A percentile compares a stretch with the other conserved stretches of the same genome.
phyloP scores from a whole-genome alignment of 305 asterid genomes.

The Fraxinus paxiana region DNA sequence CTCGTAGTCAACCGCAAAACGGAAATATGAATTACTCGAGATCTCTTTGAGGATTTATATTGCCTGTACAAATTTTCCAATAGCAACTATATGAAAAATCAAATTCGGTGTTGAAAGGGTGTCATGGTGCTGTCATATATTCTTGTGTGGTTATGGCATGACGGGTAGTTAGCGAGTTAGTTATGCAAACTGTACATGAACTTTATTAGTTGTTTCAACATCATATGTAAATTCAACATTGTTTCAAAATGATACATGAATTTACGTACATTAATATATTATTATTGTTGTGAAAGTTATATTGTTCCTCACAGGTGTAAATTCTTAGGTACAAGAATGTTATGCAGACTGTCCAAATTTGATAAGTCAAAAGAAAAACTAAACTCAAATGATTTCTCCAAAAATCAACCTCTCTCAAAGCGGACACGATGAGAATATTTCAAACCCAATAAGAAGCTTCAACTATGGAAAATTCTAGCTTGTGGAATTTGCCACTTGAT shows the following conservation, averaged over 20 bases:
- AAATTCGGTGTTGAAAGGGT: not conserved
- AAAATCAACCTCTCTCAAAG: not conserved
- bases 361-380: not conserved
- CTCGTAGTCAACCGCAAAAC: not conserved
- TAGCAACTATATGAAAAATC: not conserved
- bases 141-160: not conserved
- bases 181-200: not conserved
- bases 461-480: slow-evolving; percentile 24
- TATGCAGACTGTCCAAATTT: no score
- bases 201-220: not conserved
- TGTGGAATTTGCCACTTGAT: slow-evolving; percentile 50
- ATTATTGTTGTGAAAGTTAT: not conserved
- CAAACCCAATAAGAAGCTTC: not conserved
- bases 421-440: not conserved
- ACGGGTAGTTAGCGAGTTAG: not conserved
- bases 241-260: not conserved
- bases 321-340: not conserved
- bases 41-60: not conserved
- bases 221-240: not conserved
- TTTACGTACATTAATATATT: not conserved
- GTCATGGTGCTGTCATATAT: not conserved
- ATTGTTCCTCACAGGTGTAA: not conserved
- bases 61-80: not conserved
- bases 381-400: not conserved
- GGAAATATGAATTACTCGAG: not conserved